A percentile compares a stretch with the other conserved stretches of the same genome.
Conservation (phyloP, 2,329 filamentous ascomycete species). For the Didymella glomerata region DNA sequence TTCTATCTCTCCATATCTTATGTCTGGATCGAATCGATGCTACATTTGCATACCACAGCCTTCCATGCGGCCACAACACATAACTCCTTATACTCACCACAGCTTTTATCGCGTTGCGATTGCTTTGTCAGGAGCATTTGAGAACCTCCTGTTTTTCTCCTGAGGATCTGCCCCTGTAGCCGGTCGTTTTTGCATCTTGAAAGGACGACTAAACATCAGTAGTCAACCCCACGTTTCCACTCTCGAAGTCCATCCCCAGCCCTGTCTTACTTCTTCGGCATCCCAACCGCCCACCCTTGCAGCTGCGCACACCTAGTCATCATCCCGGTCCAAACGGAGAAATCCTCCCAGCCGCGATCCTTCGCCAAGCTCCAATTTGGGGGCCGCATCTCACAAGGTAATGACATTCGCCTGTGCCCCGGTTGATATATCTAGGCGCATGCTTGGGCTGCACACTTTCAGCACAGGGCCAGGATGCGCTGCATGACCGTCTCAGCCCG, state of each 20-base stretch:
- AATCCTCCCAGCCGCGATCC: not conserved
- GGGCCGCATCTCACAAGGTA: not conserved
- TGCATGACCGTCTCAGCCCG: not conserved
- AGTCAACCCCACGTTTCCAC: no score
- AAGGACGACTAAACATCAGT: no score
- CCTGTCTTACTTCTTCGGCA: not conserved
- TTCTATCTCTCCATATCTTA: not conserved
- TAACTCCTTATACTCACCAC: no score
- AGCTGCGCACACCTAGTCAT: not conserved
- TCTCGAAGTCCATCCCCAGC: not conserved
- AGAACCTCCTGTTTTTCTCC: not conserved
- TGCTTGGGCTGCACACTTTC: not conserved
- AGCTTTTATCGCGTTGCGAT: no score
- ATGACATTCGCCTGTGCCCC: not conserved
- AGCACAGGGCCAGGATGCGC: not conserved
- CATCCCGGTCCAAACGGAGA: not conserved
- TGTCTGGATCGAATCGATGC: not conserved
- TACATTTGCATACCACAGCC: not conserved
- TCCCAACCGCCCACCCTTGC: not conserved
- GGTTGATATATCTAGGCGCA: not conserved
- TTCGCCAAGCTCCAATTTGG: not conserved
- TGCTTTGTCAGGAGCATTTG: not conserved
- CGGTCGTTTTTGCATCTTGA: no score
- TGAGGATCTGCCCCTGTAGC: no score
- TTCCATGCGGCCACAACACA: no score